Conservation (phyloP, 148 eudicot genomes). For the Rhododendron kiyosumense region DNA sequence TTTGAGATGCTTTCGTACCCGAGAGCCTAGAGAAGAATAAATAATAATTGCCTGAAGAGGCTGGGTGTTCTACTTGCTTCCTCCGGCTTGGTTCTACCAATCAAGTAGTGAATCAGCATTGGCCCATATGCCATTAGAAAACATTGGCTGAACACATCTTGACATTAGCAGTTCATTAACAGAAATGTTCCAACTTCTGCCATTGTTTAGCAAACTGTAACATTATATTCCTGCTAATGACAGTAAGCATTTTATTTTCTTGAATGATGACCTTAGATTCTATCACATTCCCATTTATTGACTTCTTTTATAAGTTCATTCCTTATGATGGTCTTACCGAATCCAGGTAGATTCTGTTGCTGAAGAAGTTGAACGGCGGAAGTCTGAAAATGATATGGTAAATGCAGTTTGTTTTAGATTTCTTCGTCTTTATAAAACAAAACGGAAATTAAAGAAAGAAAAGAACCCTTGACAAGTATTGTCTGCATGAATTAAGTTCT, state of each 20-base stretch:
- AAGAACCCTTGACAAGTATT: background rate
- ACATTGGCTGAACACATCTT: background rate
- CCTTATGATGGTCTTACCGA: constrained; percentile 13
- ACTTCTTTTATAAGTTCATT: constrained; percentile 4
- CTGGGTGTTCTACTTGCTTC: background rate
- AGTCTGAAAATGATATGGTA: constrained; percentile 81
- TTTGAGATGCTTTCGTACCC: background rate
- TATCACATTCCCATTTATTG: background rate
- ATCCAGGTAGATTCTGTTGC: constrained; percentile 89
- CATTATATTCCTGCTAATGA: background rate
- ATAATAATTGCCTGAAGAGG: background rate
- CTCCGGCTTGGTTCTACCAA: background rate
- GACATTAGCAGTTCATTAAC: background rate
- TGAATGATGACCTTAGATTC: background rate
- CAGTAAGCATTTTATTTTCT: background rate
- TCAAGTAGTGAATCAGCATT: background rate
- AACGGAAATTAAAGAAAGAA: background rate
- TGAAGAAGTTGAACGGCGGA: constrained; percentile 72
- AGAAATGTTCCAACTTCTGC: background rate
- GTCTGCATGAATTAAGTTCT: background rate
- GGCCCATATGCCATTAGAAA: background rate
- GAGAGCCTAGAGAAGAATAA: background rate
- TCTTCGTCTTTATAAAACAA: background rate
- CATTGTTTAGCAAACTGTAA: background rate
- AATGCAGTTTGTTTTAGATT: background rate